Percentiles rank a stretch among this genome's conserved stretches.
These are phyloP conservation scores for Nelumbo lutea DNA, from an alignment of 164 flowering plant genomes.

Conservation along the genomic window DNA sequence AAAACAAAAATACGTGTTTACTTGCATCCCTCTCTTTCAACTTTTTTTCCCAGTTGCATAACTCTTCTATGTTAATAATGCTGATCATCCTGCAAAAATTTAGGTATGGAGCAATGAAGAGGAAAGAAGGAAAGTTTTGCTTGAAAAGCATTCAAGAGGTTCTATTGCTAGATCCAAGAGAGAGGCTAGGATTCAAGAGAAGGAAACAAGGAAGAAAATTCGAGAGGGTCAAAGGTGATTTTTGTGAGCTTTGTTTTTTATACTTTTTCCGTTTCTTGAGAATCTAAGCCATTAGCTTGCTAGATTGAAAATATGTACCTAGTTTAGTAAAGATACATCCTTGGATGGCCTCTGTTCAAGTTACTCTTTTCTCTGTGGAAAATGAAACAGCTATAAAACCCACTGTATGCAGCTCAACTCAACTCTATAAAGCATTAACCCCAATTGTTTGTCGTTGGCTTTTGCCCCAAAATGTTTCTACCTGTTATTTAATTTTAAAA, in stretches of 20 bases:
- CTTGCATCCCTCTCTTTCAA: background rate
- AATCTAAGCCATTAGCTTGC: too few species aligned
- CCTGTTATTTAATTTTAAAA: too few species aligned
- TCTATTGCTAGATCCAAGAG: slow-evolving; percentile 52
- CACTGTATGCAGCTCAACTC: too few species aligned
- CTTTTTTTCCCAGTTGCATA: background rate
- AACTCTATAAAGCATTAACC: too few species aligned
- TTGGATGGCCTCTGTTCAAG: too few species aligned
- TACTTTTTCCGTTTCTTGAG: background rate
- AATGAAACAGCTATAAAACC: too few species aligned
- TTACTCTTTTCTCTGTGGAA: too few species aligned
- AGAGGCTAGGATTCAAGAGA: slow-evolving; percentile 50
- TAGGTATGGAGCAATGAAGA: slow-evolving; percentile 82
- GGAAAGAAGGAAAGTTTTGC: slow-evolving; percentile 45
- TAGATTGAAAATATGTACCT: too few species aligned
- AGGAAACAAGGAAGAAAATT: slow-evolving; percentile 45
- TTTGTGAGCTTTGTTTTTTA: background rate
- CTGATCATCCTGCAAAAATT: slow-evolving; percentile 13
- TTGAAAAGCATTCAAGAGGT: slow-evolving; percentile 78
- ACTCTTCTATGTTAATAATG: background rate
- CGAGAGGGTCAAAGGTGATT: slow-evolving; percentile 30
- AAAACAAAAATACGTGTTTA: background rate
- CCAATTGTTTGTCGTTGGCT: too few species aligned
- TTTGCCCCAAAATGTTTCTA: too few species aligned
- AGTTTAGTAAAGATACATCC: too few species aligned